Base-by-base conservation (phyloP, 2,329 filamentous ascomycete genomes). In the Aspergillus terreus region DNA sequence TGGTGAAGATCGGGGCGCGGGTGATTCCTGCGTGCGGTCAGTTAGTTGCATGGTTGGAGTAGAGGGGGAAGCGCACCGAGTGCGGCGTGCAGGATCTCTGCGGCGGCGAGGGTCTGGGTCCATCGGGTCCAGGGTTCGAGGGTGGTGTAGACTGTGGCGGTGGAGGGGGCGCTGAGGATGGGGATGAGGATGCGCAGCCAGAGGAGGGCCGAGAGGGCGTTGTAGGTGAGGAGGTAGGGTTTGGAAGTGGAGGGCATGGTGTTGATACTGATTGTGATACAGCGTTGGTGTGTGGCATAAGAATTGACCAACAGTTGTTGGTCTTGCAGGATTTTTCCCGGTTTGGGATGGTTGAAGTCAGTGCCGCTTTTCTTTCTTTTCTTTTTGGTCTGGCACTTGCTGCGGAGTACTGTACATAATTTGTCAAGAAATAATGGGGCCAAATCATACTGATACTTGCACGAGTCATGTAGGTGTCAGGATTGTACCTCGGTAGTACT, bases 1-100 rank as follows among this genome's bases (percentile, higher is more conserved):
- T 67, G 5, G 63, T 65, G 49, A 62, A 62, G 46, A 67, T 52
- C 14, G 64, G 62, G 27, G 62, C 55, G 38, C 62, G 59, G 41
- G 63, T 64, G 21, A 67, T 51, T 47, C 61, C 64, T 65, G 35
- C 43, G 23, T 32, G 14, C 19, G 15, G 41, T 52, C 50, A 51
- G 51, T 44, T 47, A 25, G 15, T 15, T 15, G 14, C 6, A 23
- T 12, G 10, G 14, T n/a, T 15, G 25, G 12, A 43, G n/a, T 11
- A 36, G 7, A 32, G 25, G 30, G 45, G 17, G 14, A 6, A n/a
- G 32, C 30, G 49, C 59, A 61, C 64, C 58, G 11, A 49, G 49
- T 27, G 61, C 59, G 2, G 63, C 58, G 40, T 67, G 64, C 9
- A 67, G 46, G 11, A 66, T 59, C 36, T 67, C 64, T 10, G 52